phyloP scores from a whole-genome alignment of 495 filamentous ascomycete species.

The Astrothelium macrocarpum region DNA sequence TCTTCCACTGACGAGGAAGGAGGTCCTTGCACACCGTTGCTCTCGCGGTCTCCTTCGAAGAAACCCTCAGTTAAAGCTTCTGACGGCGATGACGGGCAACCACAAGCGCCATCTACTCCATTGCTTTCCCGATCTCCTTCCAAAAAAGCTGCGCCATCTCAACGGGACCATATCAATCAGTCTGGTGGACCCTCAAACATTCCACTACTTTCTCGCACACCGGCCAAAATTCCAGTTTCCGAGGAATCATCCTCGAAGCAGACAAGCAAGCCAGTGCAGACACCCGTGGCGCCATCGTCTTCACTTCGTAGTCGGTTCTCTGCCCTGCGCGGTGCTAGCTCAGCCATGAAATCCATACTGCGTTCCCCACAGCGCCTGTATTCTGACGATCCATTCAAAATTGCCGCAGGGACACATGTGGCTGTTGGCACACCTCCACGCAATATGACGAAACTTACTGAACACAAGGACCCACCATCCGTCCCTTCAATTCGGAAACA shows the following conservation, averaged over 20 bases:
- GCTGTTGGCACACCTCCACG: constrained; percentile 37
- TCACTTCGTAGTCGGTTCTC: constrained; percentile 15
- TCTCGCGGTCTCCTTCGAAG: constrained; percentile 21
- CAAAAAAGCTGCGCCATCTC: not conserved
- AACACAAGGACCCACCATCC: constrained; percentile 28
- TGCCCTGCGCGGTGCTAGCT: constrained; percentile 3
- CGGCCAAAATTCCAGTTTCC: constrained; percentile 32
- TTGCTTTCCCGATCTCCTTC: constrained; percentile 7
- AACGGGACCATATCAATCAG: not conserved
- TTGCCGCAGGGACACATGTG: constrained; percentile 51
- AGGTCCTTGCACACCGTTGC: constrained; percentile 5
- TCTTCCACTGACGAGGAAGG: not conserved
- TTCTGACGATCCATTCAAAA: constrained; percentile 49
- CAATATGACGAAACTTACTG: constrained; percentile 16
- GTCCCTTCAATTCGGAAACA: constrained; percentile 39
- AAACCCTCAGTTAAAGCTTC: not conserved
- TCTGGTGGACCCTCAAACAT: not conserved
- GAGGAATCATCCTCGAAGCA: constrained; percentile 21
- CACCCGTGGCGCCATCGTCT: constrained; percentile 22
- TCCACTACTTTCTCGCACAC: constrained; percentile 17
- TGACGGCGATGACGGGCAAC: not conserved
- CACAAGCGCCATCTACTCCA: constrained; percentile 4
- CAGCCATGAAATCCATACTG: constrained; percentile 52
- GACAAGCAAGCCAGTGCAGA: constrained; percentile 6
- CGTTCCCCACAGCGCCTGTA: constrained; percentile 51